These are phyloP conservation scores for Cerrena zonata DNA, from an alignment of 1,284 basidiomycete species.

Conservation along the genomic window DNA sequence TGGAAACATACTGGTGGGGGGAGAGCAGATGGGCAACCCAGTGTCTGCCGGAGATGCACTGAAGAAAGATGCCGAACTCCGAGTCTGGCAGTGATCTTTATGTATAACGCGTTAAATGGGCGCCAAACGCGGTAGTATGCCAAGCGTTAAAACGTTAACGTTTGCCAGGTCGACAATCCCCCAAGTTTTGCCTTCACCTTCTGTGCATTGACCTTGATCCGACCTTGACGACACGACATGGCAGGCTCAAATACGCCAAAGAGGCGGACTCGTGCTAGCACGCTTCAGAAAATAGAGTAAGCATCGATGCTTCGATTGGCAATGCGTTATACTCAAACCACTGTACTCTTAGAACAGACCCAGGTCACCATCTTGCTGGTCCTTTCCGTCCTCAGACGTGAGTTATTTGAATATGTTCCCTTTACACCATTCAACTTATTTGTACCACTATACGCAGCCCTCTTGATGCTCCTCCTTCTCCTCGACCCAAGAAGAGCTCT, in stretches of 20 bases:
- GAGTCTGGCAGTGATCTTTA: too few species aligned
- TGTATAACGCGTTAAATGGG: neutral
- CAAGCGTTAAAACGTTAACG: too few species aligned
- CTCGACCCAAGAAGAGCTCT: neutral
- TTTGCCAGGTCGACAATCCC: too few species aligned
- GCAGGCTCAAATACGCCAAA: constrained; percentile 7
- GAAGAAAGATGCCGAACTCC: too few species aligned
- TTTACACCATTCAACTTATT: neutral
- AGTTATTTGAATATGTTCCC: constrained; percentile 16
- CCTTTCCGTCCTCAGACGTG: constrained; percentile 61
- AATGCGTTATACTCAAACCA: too few species aligned
- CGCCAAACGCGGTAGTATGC: too few species aligned
- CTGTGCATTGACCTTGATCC: too few species aligned
- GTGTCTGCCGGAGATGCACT: neutral
- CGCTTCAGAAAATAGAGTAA: constrained; percentile 20
- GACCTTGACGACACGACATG: too few species aligned
- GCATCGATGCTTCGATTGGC: too few species aligned
- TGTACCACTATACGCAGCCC: constrained; percentile 29
- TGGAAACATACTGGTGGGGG: constrained; percentile 54
- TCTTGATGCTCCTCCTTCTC: constrained; percentile 26
- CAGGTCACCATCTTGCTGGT: constrained; percentile 53
- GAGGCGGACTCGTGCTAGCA: constrained; percentile 12
- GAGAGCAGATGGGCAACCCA: neutral
- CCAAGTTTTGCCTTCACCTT: too few species aligned
- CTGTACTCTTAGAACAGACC: constrained; percentile 37